Evolutionary conservation across 164 flowering plant genomes (phyloP).

Genomic region (Tetracentron sinense): DNA sequence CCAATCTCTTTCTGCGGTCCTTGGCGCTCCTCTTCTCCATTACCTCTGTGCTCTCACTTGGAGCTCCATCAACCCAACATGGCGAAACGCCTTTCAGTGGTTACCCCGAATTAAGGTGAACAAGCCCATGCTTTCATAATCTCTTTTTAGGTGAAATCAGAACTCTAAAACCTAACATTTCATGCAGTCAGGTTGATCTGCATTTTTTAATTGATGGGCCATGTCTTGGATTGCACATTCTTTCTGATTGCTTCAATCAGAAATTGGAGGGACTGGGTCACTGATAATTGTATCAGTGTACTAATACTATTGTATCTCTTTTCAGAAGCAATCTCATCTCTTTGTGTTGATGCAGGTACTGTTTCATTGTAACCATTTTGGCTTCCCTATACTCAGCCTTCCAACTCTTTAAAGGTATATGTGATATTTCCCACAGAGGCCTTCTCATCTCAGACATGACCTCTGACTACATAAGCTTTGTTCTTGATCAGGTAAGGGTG

Average conservation of each 20-base stretch:
- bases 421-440: conserved; percentile 45
- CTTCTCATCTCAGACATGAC: conserved; percentile 39
- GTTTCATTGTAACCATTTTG: conserved; percentile 29
- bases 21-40: conserved; percentile 37
- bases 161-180: too few relatives aligned
- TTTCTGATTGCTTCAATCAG: too few relatives aligned
- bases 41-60: conserved; percentile 36
- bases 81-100: too few relatives aligned
- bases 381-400: conserved; percentile 39
- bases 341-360: conserved; percentile 40
- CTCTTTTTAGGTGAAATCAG: too few relatives aligned
- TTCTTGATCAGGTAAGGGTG: conserved; percentile 46
- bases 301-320: too few relatives aligned
- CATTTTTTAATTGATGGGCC: too few relatives aligned
- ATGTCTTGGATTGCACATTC: too few relatives aligned
- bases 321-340: too few relatives aligned
- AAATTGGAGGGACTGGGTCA: too few relatives aligned
- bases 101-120: conserved; percentile 39
- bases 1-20: conserved; percentile 29
- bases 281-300: too few relatives aligned
- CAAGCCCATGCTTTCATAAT: not conserved
- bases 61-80: conserved; percentile 18
- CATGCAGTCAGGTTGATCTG: too few relatives aligned
- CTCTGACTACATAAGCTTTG: conserved; percentile 51
- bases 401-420: conserved; percentile 50